Base-by-base conservation (phyloP, 2,329 filamentous ascomycete species). In the Teratosphaeria destructans region DNA sequence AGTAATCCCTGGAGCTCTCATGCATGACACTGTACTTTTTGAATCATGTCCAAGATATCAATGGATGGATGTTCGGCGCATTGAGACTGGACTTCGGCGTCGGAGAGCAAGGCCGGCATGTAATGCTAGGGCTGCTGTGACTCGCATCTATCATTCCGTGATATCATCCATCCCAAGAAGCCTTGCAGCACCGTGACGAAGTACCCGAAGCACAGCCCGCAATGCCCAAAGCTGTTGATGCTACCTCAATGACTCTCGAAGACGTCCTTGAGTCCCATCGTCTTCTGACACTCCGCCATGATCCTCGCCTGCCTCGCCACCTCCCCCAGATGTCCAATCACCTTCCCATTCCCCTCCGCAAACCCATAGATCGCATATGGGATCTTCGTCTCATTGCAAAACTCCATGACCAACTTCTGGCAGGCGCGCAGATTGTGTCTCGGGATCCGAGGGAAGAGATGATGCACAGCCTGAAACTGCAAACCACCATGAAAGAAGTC, bases 401-500 rank as follows among this genome's bases (percentile, higher is more conserved):
- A 89, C 52, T 84, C 80, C 66, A 77, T 79, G 1, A 87, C 84
- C 52, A 86, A 69, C 60, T 72, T 75, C 73, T 88, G 85, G 2
- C 81, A 78, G 63, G 76, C 74, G 57, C 86, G 78, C 10, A 89
- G 73, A 70, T 89, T 89, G 71, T 89, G 86, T 27, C 86, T 75
- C 1, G 86, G 86, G 57, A 88, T 78, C 4, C 86, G 79, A 2
- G 86, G 86, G 67, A 85, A 89, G 11, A 89, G 72, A 65, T 89
- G 86, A 71, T 89, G 86, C 2, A 88, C 81, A 6, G 82, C 85
- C 72, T 89, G 86, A 73, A 89, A 89, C 73, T 89, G 86, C 32
- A 89, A 76, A 1, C 86, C 86, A 55, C 86, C 86, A 70, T 89
- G 86, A 68, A 88, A 78, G 65, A 85, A 89, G 70, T 89, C 86